Conservation (phyloP, 2,329 filamentous ascomycete genomes). For the Paradendryphiella salina region DNA sequence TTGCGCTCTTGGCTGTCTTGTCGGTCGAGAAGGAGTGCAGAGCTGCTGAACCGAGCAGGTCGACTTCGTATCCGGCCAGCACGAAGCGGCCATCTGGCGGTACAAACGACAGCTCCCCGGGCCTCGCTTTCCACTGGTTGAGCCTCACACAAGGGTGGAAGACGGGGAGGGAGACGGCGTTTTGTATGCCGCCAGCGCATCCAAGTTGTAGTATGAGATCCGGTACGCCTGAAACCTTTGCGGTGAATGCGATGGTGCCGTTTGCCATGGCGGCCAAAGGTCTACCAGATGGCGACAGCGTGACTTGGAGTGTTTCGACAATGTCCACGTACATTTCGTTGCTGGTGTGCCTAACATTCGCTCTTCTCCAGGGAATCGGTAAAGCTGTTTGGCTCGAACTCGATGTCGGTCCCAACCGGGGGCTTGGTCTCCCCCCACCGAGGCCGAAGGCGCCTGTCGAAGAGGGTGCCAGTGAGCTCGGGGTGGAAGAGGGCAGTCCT, state of each 20-base stretch:
- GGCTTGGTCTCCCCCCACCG: constrained; percentile 26
- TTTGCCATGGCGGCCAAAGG: constrained; percentile 85
- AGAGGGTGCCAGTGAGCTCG: constrained; percentile 35
- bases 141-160: constrained; percentile 95
- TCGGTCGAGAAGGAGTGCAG: constrained; percentile 39
- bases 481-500: constrained; percentile 65
- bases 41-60: constrained; percentile 74
- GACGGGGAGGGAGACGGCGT: constrained; percentile 81
- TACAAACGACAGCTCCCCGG: constrained; percentile 92
- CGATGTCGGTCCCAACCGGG: constrained; percentile 28
- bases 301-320: constrained; percentile 85
- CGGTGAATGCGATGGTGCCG: constrained; percentile 91
- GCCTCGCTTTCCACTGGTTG: constrained; percentile 83
- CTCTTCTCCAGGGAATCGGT: constrained; percentile 81
- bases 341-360: constrained; percentile 91
- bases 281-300: constrained; percentile 84
- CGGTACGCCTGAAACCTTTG: constrained; percentile 91
- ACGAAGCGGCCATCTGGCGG: constrained; percentile 94
- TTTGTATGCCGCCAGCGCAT: constrained; percentile 70
- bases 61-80: constrained; percentile 90
- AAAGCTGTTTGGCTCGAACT: constrained; percentile 44
- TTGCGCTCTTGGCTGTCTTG: constrained; percentile 27
- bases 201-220: constrained; percentile 83
- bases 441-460: constrained; percentile 6
- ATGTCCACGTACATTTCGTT: constrained; percentile 98